phyloP scores from a whole-genome alignment of 306 rosid genomes.

The Medicago lupulina region DNA sequence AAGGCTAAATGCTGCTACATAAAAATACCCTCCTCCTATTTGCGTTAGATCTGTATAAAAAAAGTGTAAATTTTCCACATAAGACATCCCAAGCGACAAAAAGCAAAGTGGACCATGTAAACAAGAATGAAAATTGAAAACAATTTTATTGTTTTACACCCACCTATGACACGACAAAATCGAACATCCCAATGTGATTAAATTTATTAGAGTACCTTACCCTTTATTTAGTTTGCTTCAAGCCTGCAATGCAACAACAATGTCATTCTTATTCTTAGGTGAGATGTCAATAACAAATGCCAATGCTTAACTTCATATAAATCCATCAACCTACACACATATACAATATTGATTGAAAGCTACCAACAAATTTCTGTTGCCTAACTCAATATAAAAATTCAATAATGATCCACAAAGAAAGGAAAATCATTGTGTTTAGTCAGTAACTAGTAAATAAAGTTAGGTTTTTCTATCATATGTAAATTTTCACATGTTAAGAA shows the following conservation, averaged over 20 bases:
- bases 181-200: neutral
- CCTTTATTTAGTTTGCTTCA: neutral
- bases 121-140: neutral
- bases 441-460: neutral
- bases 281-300: constrained; percentile 38
- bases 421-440: constrained; percentile 29
- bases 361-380: constrained; percentile 28
- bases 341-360: constrained; percentile 12
- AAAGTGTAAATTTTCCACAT: too few relatives aligned
- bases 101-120: neutral
- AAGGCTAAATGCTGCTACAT: too few relatives aligned
- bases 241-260: constrained; percentile 16
- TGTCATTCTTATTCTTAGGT: constrained; percentile 31
- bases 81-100: neutral
- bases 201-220: neutral
- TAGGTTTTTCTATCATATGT: too few relatives aligned
- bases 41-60: too few relatives aligned
- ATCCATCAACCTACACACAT: constrained; percentile 21
- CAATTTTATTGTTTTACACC: neutral
- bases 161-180: neutral
- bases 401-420: neutral
- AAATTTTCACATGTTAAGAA: too few relatives aligned
- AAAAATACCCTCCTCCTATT: too few relatives aligned
- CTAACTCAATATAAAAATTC: constrained; percentile 28
- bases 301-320: constrained; percentile 41